Evolutionary conservation across 2,329 filamentous ascomycete species (phyloP).

Genomic region (Diplodia sapinea): DNA sequence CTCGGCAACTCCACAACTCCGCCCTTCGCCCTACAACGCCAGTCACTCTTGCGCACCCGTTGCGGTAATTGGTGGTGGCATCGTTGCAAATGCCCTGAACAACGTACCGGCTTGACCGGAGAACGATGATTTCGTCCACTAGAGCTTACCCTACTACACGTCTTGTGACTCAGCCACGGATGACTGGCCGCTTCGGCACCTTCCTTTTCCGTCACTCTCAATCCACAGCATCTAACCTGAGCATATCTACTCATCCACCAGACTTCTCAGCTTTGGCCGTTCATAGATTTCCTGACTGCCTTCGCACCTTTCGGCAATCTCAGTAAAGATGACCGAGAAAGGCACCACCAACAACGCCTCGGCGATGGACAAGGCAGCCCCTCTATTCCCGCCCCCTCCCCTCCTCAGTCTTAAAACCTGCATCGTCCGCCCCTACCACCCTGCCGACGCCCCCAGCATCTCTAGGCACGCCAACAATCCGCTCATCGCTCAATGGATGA

Average conservation of each 20-base stretch:
- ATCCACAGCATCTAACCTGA: not conserved
- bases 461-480: slow-evolving; percentile 41
- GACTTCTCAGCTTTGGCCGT: not conserved
- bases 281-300: not conserved
- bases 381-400: slow-evolving; percentile 38
- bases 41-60: not conserved
- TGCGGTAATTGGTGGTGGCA: not conserved
- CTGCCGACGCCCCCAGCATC: slow-evolving; percentile 41
- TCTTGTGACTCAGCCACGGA: not conserved
- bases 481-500: slow-evolving; percentile 45
- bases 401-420: slow-evolving; percentile 42
- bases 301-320: not conserved
- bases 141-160: not conserved
- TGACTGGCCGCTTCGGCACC: not conserved
- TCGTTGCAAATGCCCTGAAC: not conserved
- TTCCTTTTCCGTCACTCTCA: not conserved
- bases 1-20: not conserved
- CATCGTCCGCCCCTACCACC: slow-evolving; percentile 42
- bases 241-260: not conserved
- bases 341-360: not conserved
- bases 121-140: not conserved
- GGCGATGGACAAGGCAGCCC: not conserved
- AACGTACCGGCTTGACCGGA: not conserved
- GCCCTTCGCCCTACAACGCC: not conserved
- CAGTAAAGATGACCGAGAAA: not conserved